These are phyloP conservation scores for Spergularia bocconei DNA, from an alignment of 148 eudicot genomes.

Conservation along the genomic window DNA sequence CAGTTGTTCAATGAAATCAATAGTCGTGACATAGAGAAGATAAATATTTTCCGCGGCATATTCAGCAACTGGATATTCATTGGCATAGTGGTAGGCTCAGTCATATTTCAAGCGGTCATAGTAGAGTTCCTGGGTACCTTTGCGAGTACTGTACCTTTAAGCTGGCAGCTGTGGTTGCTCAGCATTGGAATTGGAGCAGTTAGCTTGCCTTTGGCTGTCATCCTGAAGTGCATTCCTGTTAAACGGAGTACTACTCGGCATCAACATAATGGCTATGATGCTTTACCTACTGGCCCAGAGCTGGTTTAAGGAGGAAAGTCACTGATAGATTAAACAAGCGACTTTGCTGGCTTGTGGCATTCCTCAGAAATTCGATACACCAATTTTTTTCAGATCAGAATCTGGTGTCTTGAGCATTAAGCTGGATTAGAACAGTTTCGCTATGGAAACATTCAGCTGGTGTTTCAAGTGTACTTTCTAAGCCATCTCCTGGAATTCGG, in stretches of 20 bases:
- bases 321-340: not conserved
- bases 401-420: not conserved
- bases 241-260: conserved; percentile 25
- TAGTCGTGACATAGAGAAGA: conserved; percentile 93
- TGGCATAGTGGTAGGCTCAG: conserved; percentile 62
- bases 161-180: conserved; percentile 82
- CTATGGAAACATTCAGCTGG: too few relatives aligned
- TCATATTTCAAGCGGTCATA: conserved; percentile 72
- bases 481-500: conserved; percentile 6
- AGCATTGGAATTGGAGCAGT: conserved; percentile 64
- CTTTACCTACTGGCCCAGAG: conserved; percentile 61
- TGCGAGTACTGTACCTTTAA: conserved; percentile 86
- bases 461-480: not conserved
- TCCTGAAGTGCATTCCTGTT: conserved; percentile 85
- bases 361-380: not conserved
- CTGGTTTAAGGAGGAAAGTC: conserved; percentile 34
- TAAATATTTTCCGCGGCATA: conserved; percentile 74
- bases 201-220: conserved; percentile 68
- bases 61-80: conserved; percentile 80
- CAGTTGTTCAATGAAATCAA: conserved; percentile 96
- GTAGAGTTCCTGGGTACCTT: conserved; percentile 85
- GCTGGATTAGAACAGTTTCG: not conserved
- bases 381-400: not conserved
- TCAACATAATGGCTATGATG: conserved; percentile 65
- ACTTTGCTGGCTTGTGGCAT: conserved; percentile 1